Evolutionary conservation across 2,329 filamentous ascomycete genomes (phyloP).

Genomic region (Sclerotinia nivalis): DNA sequence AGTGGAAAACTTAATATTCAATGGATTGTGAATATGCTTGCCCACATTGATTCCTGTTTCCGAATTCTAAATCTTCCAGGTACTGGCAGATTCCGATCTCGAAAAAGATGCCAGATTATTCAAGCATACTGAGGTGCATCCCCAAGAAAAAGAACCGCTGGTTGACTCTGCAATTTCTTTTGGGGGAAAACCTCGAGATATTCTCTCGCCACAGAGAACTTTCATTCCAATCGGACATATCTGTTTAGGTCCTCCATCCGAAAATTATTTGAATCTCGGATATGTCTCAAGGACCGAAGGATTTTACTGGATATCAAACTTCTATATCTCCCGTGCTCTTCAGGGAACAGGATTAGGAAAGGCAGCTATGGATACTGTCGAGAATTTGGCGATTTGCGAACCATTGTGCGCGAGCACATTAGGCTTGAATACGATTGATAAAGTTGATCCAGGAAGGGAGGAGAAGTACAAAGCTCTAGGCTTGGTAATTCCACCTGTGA

Average conservation of each 20-base stretch:
- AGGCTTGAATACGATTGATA: constrained; percentile 30
- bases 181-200: constrained; percentile 28
- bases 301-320: constrained; percentile 33
- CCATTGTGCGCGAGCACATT: constrained; percentile 34
- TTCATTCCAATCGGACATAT: constrained; percentile 38
- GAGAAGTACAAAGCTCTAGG: constrained; percentile 28
- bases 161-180: constrained; percentile 31
- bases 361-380: constrained; percentile 33
- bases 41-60: background rate
- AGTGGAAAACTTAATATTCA: constrained; percentile 32
- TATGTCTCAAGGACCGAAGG: constrained; percentile 24
- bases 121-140: constrained; percentile 29
- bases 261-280: constrained; percentile 22
- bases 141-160: constrained; percentile 28
- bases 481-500: constrained; percentile 26
- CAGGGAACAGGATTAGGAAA: constrained; percentile 34
- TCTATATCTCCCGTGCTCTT: constrained; percentile 36
- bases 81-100: constrained; percentile 29
- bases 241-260: constrained; percentile 28
- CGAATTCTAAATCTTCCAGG: constrained; percentile 24
- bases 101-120: constrained; percentile 28
- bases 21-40: constrained; percentile 32
- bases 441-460: constrained; percentile 24
- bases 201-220: constrained; percentile 23
- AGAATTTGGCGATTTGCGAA: constrained; percentile 30